A percentile compares a stretch with the other conserved stretches of the same genome.
These are phyloP conservation scores for Blastomyces emzantsi DNA, from an alignment of 2,329 filamentous ascomycete species.

Conservation along the genomic window DNA sequence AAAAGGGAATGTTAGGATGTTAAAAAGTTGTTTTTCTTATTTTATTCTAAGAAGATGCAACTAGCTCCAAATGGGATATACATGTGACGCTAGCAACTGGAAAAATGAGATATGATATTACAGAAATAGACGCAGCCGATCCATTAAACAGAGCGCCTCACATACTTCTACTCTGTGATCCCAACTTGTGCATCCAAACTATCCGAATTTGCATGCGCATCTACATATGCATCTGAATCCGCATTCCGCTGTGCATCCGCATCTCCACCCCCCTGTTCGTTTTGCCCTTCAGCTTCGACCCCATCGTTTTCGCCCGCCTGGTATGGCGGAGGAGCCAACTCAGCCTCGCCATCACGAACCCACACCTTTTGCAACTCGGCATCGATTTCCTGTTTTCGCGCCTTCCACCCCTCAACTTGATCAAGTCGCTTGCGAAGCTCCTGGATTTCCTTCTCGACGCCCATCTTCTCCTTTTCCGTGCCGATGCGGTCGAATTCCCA, in stretches of 20 bases:
- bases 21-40: neutral
- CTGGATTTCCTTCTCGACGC: constrained; percentile 81
- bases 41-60: constrained; percentile 1
- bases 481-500: constrained; percentile 95
- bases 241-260: neutral
- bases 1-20: neutral
- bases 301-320: constrained; percentile 15
- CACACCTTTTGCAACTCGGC: constrained; percentile 61
- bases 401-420: constrained; percentile 78
- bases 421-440: constrained; percentile 71
- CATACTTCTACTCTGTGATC: neutral
- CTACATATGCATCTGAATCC: neutral
- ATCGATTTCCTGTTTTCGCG: constrained; percentile 70
- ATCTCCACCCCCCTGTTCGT: neutral
- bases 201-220: neutral
- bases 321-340: constrained; percentile 32
- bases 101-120: neutral
- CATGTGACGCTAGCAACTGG: neutral
- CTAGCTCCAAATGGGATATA: neutral
- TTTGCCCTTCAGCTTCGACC: constrained; percentile 5
- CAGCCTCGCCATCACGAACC: constrained; percentile 42
- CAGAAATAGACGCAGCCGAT: neutral
- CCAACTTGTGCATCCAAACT: neutral
- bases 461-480: constrained; percentile 84
- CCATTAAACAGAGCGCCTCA: neutral